These are phyloP conservation scores for Saturnispora sekii DNA, from an alignment of 805 yeast genomes.

Conservation along the genomic window DNA sequence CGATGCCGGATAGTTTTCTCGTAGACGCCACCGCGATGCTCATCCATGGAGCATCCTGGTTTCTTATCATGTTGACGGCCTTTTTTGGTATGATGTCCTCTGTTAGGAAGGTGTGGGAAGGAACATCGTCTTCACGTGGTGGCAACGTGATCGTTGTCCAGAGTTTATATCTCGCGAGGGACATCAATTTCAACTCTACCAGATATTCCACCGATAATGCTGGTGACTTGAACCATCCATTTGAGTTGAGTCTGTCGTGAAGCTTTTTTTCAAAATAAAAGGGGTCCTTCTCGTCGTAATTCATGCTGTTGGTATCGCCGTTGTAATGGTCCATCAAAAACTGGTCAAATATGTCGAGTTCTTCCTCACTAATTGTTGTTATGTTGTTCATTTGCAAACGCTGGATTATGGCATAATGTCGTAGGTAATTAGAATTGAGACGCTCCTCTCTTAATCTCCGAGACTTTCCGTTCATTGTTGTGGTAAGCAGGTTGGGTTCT, in stretches of 20 bases:
- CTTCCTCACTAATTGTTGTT: conserved; percentile 28
- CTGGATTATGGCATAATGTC: conserved; percentile 39
- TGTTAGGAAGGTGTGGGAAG: conserved; percentile 2
- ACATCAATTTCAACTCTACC: conserved; percentile 27
- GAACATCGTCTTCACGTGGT: conserved; percentile 35
- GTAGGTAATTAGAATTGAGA: conserved; percentile 38
- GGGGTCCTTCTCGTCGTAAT: conserved; percentile 2
- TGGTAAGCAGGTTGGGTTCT: conserved; percentile 2
- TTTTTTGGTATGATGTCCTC: conserved; percentile 4
- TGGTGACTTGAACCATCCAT: neutral
- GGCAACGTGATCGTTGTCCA: conserved; percentile 45
- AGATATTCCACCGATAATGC: conserved; percentile 3
- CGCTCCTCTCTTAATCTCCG: conserved; percentile 35
- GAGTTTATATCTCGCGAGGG: conserved; percentile 36
- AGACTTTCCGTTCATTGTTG: conserved; percentile 9
- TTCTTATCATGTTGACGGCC: neutral
- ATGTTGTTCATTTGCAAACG: conserved; percentile 27
- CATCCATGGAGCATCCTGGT: conserved; percentile 10
- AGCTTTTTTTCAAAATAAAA: conserved; percentile 5
- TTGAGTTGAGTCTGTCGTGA: conserved; percentile 1
- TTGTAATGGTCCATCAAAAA: conserved; percentile 9
- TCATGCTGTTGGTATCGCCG: neutral
- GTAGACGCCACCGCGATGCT: conserved; percentile 4
- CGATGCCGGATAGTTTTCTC: conserved; percentile 3
- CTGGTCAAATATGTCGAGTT: conserved; percentile 26